Conservation (phyloP, 805 yeast genomes). For the Barnettozyma siamensis region DNA sequence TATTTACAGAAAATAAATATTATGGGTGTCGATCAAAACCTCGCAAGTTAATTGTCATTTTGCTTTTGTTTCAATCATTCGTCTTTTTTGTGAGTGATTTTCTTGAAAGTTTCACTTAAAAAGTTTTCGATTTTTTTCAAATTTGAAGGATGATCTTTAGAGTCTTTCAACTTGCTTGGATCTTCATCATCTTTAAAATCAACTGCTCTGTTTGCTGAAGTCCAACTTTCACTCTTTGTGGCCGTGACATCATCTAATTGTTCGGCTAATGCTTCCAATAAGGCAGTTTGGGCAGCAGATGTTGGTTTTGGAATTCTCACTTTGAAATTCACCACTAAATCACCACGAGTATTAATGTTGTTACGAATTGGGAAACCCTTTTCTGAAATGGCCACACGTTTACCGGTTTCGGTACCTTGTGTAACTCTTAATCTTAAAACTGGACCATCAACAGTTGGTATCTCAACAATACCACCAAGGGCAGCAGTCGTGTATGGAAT, state of each 20-base stretch:
- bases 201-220: background rate
- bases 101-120: conserved; percentile 47
- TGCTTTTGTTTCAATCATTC: background rate
- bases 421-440: conserved; percentile 73
- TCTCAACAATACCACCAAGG: conserved; percentile 81
- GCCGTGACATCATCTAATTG: conserved; percentile 79
- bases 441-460: conserved; percentile 88
- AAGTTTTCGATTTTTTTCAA: conserved; percentile 48
- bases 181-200: background rate
- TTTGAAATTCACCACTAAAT: conserved; percentile 66
- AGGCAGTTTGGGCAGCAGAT: conserved; percentile 78
- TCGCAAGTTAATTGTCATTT: too few species aligned
- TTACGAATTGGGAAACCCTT: conserved; percentile 75
- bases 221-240: conserved; percentile 41
- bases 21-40: too few species aligned
- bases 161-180: background rate
- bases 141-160: conserved; percentile 36
- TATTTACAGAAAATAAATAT: background rate
- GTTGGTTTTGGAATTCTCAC: conserved; percentile 70
- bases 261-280: conserved; percentile 92
- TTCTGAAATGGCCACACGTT: conserved; percentile 68
- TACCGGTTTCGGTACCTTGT: conserved; percentile 77
- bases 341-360: conserved; percentile 61
- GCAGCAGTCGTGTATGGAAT: conserved; percentile 96
- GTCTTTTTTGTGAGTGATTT: conserved; percentile 17